A percentile compares a stretch with the other conserved stretches of the same genome.
These are phyloP conservation scores for Leptomonas pyrrhocoris DNA, from an alignment of 208 protist species.

Conservation along the genomic window DNA sequence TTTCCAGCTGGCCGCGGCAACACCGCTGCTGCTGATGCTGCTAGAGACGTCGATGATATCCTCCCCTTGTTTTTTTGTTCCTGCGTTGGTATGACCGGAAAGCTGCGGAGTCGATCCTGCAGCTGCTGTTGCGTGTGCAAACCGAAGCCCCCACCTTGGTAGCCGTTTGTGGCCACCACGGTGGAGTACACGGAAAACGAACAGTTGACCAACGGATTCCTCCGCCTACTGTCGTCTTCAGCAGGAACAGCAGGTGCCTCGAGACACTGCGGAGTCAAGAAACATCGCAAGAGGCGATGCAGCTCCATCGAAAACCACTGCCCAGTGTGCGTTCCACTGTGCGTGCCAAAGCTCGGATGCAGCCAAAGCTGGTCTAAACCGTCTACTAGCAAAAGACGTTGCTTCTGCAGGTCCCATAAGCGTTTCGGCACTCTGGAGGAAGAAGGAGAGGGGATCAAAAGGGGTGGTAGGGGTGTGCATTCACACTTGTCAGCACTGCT, in stretches of 20 bases:
- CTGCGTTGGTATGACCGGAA: neutral
- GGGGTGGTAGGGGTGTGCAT: neutral
- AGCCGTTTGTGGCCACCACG: conserved; percentile 28
- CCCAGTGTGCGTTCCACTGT: conserved; percentile 33
- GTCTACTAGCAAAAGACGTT: conserved; percentile 26
- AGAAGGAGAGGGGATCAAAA: neutral
- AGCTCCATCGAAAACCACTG: conserved; percentile 50
- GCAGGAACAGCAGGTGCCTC: neutral
- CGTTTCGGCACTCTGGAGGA: neutral
- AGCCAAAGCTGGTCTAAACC: conserved; percentile 31
- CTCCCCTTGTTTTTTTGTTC: too few relatives aligned
- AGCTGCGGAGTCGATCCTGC: neutral
- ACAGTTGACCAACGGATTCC: too few relatives aligned
- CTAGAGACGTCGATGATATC: neutral
- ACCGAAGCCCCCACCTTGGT: conserved; percentile 4
- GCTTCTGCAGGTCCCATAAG: conserved; percentile 20
- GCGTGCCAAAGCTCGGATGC: conserved; percentile 23
- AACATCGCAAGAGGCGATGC: conserved; percentile 38
- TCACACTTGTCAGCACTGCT: neutral
- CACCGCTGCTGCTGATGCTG: neutral
- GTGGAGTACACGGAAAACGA: conserved; percentile 9
- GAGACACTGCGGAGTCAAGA: conserved; percentile 17
- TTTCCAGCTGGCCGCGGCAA: conserved; percentile 22
- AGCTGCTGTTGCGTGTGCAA: conserved; percentile 10
- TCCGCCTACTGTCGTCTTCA: neutral